phyloP scores from a whole-genome alignment of 441 rosid species.

The Populus hybrid region DNA sequence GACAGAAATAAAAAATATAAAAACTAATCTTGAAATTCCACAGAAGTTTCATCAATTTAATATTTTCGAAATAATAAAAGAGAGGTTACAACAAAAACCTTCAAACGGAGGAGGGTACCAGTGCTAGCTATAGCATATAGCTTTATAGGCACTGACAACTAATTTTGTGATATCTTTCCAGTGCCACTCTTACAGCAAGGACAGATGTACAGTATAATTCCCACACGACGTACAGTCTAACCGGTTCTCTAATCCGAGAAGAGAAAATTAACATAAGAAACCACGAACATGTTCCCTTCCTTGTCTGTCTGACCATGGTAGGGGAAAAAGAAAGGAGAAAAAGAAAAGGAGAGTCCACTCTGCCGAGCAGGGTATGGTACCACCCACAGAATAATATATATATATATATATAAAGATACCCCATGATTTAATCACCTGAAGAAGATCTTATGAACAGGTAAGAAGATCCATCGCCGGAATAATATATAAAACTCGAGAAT shows the following conservation, averaged over 20 bases:
- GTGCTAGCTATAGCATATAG: background rate
- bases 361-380: constrained; percentile 19
- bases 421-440: constrained; percentile 52
- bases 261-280: background rate
- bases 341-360: background rate
- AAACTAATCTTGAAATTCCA: background rate
- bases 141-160: background rate
- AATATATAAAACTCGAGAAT: background rate
- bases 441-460: constrained; percentile 38
- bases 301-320: background rate
- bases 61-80: background rate
- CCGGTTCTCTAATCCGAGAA: background rate
- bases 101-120: background rate
- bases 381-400: background rate
- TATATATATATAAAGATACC: too few species aligned
- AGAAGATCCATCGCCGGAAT: constrained; percentile 28
- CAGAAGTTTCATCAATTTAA: background rate
- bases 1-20: too few species aligned
- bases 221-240: background rate
- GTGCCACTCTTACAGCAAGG: background rate
- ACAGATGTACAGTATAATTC: background rate
- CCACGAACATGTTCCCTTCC: too few species aligned
- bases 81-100: background rate
- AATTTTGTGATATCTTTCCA: background rate
- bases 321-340: background rate